Percentiles rank a stretch among this genome's conserved stretches.
Conservation (phyloP, 2,329 filamentous ascomycete genomes). For the Colletotrichum agaves region DNA sequence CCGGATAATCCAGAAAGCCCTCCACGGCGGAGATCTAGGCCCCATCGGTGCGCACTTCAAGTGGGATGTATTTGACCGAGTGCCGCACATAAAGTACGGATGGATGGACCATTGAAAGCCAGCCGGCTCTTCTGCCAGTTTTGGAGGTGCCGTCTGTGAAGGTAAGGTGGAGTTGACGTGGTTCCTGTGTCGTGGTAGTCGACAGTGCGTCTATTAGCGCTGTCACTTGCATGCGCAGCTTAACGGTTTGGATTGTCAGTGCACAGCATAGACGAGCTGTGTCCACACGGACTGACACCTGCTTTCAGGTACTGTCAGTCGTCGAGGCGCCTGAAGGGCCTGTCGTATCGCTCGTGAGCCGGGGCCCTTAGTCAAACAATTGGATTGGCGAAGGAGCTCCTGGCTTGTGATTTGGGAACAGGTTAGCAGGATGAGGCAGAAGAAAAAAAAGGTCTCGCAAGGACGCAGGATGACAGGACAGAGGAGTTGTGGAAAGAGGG, state of each 20-base stretch:
- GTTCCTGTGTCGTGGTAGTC: conserved; percentile 23
- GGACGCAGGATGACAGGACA: not conserved
- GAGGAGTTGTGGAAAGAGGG: not conserved
- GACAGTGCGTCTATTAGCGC: conserved; percentile 28
- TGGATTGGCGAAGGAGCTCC: not conserved
- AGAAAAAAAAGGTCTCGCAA: not conserved
- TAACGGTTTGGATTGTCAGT: conserved; percentile 28
- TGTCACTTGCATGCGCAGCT: conserved; percentile 34
- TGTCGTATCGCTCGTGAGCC: not conserved
- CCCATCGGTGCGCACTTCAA: no score
- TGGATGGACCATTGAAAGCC: not conserved
- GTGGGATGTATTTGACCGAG: not conserved
- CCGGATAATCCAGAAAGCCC: not conserved
- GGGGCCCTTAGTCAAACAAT: conserved; percentile 1
- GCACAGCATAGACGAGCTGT: conserved; percentile 20
- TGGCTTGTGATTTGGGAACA: conserved; percentile 3
- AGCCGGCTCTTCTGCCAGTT: not conserved
- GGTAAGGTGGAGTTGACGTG: conserved; percentile 26
- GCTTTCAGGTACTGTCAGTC: conserved; percentile 25
- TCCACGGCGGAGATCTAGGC: not conserved
- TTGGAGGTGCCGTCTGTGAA: conserved; percentile 9
- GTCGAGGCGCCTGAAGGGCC: not conserved
- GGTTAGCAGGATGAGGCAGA: not conserved
- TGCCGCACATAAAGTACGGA: not conserved
- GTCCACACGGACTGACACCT: conserved; percentile 26